These are phyloP conservation scores for Pseudoscleropodium purum DNA, from an alignment of 225 moss, liverwort and hornwort species.

Conservation along the genomic window DNA sequence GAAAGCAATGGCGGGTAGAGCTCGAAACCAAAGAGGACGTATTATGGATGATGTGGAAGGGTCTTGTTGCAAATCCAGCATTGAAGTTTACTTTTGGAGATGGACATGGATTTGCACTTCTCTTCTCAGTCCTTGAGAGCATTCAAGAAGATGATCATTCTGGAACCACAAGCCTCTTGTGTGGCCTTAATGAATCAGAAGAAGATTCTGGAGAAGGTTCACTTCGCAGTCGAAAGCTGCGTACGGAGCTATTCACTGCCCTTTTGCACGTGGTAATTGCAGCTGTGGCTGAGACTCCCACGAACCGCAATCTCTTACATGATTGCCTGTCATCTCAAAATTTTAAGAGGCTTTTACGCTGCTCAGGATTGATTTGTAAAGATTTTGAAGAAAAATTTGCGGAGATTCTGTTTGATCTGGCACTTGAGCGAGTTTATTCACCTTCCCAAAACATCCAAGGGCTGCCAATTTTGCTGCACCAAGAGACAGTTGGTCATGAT, in stretches of 20 bases:
- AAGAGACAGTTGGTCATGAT: conserved; percentile 30
- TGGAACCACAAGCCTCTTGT: neutral
- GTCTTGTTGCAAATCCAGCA: conserved; percentile 56
- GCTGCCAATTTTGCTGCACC: conserved; percentile 38
- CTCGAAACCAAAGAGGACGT: conserved; percentile 70
- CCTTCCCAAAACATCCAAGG: conserved; percentile 45
- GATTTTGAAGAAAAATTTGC: conserved; percentile 70
- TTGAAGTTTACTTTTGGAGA: conserved; percentile 75
- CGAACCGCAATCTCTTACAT: conserved; percentile 67
- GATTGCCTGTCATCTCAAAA: conserved; percentile 47
- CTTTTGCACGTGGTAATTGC: conserved; percentile 70
- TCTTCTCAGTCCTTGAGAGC: conserved; percentile 63
- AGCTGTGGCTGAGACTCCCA: conserved; percentile 53
- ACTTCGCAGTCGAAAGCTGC: conserved; percentile 8
- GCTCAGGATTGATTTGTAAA: conserved; percentile 48
- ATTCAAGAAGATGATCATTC: conserved; percentile 39
- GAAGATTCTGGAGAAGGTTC: conserved; percentile 8
- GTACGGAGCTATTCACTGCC: conserved; percentile 55
- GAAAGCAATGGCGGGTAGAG: conserved; percentile 65
- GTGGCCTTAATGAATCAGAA: conserved; percentile 37
- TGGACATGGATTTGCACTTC: conserved; percentile 72
- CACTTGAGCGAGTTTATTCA: conserved; percentile 65
- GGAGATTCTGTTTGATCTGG: conserved; percentile 72
- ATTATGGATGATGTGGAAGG: conserved; percentile 88
- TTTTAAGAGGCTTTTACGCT: conserved; percentile 52